These are phyloP conservation scores for Phytophthora quininea DNA, from an alignment of 352 stramenopile species.

Conservation along the genomic window DNA sequence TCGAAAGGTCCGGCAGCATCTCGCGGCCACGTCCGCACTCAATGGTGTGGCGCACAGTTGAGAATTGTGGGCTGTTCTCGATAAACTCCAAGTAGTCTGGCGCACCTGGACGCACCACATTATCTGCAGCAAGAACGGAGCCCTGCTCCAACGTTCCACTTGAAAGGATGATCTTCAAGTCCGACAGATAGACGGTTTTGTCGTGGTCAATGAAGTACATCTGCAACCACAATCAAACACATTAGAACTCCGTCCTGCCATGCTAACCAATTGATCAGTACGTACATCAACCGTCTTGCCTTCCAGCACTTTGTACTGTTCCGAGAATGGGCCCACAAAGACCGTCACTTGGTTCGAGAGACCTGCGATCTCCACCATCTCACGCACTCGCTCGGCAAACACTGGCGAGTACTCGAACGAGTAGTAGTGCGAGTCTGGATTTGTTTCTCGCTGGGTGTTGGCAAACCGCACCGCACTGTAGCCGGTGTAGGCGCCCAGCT, in stretches of 20 bases:
- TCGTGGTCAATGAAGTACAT: slow-evolving; percentile 64
- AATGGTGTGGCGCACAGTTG: slow-evolving; percentile 21
- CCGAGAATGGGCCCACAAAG: slow-evolving; percentile 41
- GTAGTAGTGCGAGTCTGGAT: slow-evolving; percentile 47
- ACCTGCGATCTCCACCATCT: slow-evolving; percentile 55
- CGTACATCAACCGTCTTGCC: slow-evolving; percentile 54
- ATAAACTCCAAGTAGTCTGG: slow-evolving; percentile 58
- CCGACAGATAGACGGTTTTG: slow-evolving; percentile 48
- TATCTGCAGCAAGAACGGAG: slow-evolving; percentile 53
- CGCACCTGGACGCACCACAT: slow-evolving; percentile 48
- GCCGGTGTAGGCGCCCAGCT: slow-evolving; percentile 53
- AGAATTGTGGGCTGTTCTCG: slow-evolving; percentile 46
- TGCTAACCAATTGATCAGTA: not conserved
- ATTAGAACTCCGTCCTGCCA: not conserved
- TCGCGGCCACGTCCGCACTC: not conserved
- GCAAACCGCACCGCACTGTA: slow-evolving; percentile 61
- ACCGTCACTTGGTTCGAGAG: slow-evolving; percentile 54
- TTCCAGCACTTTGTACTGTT: slow-evolving; percentile 37
- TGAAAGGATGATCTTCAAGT: slow-evolving; percentile 52
- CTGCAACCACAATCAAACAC: slow-evolving; percentile 12
- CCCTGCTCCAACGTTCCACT: slow-evolving; percentile 40
- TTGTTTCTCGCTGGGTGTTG: slow-evolving; percentile 42
- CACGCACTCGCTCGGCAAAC: slow-evolving; percentile 46
- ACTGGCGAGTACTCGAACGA: slow-evolving; percentile 56
- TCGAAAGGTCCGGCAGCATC: slow-evolving; percentile 30